phyloP scores from a whole-genome alignment of 192 early-diverging fungal genomes.

The Rhizophagus sp. region DNA sequence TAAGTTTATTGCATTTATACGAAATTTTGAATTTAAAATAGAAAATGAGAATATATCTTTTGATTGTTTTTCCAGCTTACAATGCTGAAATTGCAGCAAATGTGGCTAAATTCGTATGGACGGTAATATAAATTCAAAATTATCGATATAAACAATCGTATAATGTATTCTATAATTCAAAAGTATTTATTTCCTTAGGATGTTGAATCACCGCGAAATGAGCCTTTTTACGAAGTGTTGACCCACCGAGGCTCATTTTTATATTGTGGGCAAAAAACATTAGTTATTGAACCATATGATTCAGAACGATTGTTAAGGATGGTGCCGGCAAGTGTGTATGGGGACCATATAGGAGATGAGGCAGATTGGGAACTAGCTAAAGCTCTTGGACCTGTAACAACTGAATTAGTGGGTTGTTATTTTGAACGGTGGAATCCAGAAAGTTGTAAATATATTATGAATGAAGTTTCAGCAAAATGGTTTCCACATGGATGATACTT shows the following conservation, averaged over 20 bases:
- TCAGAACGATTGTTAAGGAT: slow-evolving; percentile 21
- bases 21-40: neutral
- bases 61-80: slow-evolving; percentile 14
- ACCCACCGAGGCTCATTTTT: slow-evolving; percentile 26
- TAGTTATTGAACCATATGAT: slow-evolving; percentile 7
- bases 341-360: slow-evolving; percentile 24
- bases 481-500: slow-evolving; percentile 17
- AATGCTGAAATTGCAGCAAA: slow-evolving; percentile 23
- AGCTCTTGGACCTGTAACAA: slow-evolving; percentile 26
- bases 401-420: slow-evolving; percentile 27
- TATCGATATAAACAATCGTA: neutral
- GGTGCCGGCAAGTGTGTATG: slow-evolving; percentile 23
- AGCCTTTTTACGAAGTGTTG: slow-evolving; percentile 26
- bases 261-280: slow-evolving; percentile 21
- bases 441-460: slow-evolving; percentile 17
- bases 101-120: slow-evolving; percentile 23
- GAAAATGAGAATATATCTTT: neutral
- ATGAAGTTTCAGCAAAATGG: slow-evolving; percentile 14
- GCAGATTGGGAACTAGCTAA: slow-evolving; percentile 26
- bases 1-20: neutral
- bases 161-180: neutral
- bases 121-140: slow-evolving; percentile 17
- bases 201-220: slow-evolving; percentile 5
- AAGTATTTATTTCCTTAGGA: neutral
- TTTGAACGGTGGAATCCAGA: slow-evolving; percentile 27